A percentile compares a stretch with the other conserved stretches of the same genome.
These are phyloP conservation scores for Petunia axillaris DNA, from an alignment of 257 asterid species.

Conservation along the genomic window DNA sequence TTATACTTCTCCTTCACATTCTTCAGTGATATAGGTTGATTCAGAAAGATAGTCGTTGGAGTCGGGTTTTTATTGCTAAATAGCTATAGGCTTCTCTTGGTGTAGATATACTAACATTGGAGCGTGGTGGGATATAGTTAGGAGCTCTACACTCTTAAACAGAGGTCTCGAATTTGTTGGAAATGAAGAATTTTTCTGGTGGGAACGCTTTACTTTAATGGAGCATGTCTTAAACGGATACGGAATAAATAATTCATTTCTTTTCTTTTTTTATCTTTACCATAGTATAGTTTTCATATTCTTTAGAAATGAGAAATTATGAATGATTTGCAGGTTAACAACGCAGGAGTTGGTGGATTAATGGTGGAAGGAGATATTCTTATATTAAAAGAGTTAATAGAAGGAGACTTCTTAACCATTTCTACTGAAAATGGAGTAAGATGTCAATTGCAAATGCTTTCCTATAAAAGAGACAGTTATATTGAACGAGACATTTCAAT, in stretches of 20 bases:
- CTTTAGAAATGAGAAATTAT: neutral
- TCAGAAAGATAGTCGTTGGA: too few relatives aligned
- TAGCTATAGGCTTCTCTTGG: neutral
- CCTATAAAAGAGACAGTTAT: neutral
- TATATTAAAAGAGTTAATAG: neutral
- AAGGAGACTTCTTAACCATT: neutral
- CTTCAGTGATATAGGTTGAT: too few relatives aligned
- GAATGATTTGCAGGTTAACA: constrained; percentile 52
- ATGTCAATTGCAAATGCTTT: neutral
- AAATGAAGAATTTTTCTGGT: too few relatives aligned
- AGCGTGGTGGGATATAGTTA: neutral
- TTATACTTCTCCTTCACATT: too few relatives aligned
- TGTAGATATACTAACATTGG: too few relatives aligned
- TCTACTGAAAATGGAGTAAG: constrained; percentile 22
- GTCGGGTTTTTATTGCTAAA: neutral
- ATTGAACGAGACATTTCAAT: neutral
- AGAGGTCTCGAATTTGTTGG: too few relatives aligned
- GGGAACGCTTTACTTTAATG: too few relatives aligned
- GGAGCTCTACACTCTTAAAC: too few relatives aligned
- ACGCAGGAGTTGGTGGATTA: constrained; percentile 63
- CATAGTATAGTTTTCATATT: neutral
- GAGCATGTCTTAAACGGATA: too few relatives aligned
- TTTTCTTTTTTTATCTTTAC: too few relatives aligned
- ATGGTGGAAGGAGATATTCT: constrained; percentile 36
- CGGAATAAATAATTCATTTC: too few relatives aligned